phyloP scores from a whole-genome alignment of 305 asterid genomes.

The Fraxinus nigra region DNA sequence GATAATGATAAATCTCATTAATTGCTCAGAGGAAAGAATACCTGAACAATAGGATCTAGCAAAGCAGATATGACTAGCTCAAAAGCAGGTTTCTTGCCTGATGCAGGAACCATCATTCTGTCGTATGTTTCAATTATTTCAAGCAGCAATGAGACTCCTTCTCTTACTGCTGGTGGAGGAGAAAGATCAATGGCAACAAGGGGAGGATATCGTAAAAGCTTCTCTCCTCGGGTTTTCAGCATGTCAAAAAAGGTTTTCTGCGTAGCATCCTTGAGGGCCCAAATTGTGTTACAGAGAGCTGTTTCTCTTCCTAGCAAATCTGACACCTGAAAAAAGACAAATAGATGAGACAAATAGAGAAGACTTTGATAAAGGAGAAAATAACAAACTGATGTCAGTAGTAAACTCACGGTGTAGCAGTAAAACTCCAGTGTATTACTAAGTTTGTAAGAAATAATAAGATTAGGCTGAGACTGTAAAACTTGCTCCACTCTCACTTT shows the following conservation, averaged over 20 bases:
- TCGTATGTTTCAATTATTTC: constrained; percentile 82
- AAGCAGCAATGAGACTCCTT: constrained; percentile 83
- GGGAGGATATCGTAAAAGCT: constrained; percentile 92
- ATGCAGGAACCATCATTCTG: constrained; percentile 82
- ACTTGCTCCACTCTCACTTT: constrained; percentile 99
- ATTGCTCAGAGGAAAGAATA: constrained; percentile 23
- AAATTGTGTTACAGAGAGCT: constrained; percentile 77
- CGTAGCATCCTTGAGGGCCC: constrained; percentile 94
- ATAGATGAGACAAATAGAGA: constrained; percentile 22
- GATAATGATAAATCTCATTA: constrained; percentile 16
- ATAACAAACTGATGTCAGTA: constrained; percentile 7
- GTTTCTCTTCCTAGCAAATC: constrained; percentile 93
- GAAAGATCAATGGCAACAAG: constrained; percentile 88
- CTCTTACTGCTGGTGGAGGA: constrained; percentile 92
- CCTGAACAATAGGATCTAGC: constrained; percentile 96
- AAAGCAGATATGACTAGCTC: constrained; percentile 91
- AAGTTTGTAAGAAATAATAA: constrained; percentile 84
- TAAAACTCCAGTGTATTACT: constrained; percentile 89
- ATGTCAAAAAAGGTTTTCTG: constrained; percentile 88
- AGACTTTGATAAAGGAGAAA: constrained; percentile 9
- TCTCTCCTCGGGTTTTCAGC: constrained; percentile 90
- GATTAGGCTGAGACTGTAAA: constrained; percentile 93
- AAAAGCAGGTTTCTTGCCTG: constrained; percentile 73
- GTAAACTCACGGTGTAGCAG: constrained; percentile 85
- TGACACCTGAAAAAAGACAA: constrained; percentile 56